These are phyloP conservation scores for Pistacia integerrima DNA, from an alignment of 345 rosid species.

Conservation along the genomic window DNA sequence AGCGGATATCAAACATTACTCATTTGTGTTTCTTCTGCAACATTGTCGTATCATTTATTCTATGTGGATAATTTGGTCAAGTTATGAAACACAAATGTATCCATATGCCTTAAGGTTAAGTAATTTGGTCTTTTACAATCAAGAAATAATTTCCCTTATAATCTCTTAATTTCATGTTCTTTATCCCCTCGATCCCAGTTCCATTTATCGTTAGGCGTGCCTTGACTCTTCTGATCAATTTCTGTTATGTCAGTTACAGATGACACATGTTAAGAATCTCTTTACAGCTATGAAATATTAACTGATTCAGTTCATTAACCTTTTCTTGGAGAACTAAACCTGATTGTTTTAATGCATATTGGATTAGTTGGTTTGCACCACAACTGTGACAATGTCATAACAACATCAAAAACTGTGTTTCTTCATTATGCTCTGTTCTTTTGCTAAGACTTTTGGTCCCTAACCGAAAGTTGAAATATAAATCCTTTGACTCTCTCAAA, in stretches of 20 bases:
- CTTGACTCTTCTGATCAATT: neutral
- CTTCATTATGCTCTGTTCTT: neutral
- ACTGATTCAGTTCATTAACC: neutral
- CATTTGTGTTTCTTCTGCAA: too few relatives aligned
- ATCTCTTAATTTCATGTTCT: too few relatives aligned
- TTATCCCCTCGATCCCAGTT: too few relatives aligned
- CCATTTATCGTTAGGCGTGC: too few relatives aligned
- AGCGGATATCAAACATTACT: too few relatives aligned
- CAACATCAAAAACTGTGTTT: neutral
- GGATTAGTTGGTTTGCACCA: neutral
- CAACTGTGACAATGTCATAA: neutral
- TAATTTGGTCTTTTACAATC: neutral
- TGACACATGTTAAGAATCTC: neutral
- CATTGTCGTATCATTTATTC: too few relatives aligned
- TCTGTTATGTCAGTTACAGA: neutral
- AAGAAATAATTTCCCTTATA: neutral
- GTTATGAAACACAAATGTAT: neutral
- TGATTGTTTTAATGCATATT: too few relatives aligned
- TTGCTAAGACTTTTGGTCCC: neutral
- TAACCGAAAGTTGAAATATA: neutral
- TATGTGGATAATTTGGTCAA: too few relatives aligned
- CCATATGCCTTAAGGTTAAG: neutral
- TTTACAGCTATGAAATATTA: neutral
- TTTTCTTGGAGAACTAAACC: constrained; percentile 7
- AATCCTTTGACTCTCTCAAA: neutral